Evolutionary conservation across 768 basidiomycete species (phyloP), one percentile per base, ranked within the genome.

Genomic region (Xerocomellus intermedius): DNA sequence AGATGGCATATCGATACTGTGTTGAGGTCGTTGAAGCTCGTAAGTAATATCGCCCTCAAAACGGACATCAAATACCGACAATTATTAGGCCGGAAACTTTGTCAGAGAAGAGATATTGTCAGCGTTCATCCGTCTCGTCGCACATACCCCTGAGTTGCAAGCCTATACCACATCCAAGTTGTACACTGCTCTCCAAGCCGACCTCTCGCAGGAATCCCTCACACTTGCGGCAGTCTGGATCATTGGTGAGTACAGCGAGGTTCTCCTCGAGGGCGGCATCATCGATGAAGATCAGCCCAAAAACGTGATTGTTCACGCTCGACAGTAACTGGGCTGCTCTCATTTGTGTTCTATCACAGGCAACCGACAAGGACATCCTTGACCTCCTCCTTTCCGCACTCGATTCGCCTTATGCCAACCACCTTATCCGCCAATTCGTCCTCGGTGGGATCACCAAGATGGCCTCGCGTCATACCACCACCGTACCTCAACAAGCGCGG

Each of bases 1-100:
- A 81, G 97, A 59, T 99, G 96, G 96, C 97, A 99, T 69, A 99
- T 99, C 49, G 97, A 98, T 70, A 98, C 97, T 0, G 91, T 98
- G 5, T 74, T 99, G 45, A 83, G 97, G 28, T 91, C 94, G 2
- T 72, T 99, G 58, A 95, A 94, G 70, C 74, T 98, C 65, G 95
- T 96, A 55, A 54, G 87, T 77, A 4, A 2, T 21, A 39, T n/a
- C 17, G 3, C n/a, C 8, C 4, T 32, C 10, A 8, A 26, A 38
- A 17, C 10, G 2, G 4, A 14, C 4, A 22, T 16, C 5, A 21
- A 26, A 48, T 24, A 26, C 41, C 30, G 19, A 64, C 42, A 26
- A 7, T 8, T 4, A 28, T 5, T 58, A 98, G 95, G 96, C 97
- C 19, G 97, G 97, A 37, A 98, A 99, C 74, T 98, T 91, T 64